Evolutionary conservation across 1,139 yeast species (phyloP), one percentile per base, ranked within the genome.

Genomic region (Ogataea hybrid): DNA sequence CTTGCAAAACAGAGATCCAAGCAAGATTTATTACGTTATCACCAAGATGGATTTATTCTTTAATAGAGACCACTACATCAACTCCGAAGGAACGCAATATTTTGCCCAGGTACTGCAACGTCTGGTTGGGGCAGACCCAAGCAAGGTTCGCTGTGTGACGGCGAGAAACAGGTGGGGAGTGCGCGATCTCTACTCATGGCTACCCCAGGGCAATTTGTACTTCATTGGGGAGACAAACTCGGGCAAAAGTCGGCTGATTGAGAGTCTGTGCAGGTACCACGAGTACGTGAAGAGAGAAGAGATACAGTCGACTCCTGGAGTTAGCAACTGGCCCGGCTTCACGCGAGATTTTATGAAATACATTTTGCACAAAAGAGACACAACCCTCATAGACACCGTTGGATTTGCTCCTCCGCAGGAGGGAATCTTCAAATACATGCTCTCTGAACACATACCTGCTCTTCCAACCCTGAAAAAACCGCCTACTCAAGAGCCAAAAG

Each of bases 231-330:
- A 73, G 49, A 79, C 86, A 8, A 87, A 87, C 56, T 71, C 79
- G 12, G 97, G 97, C 1, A 88, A 88, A 59, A 79, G 94, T 1
- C 70, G 84, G 1, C 57, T 88, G 22, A 70, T 83, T 3, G 76
- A 72, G 51, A 58, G 76, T n/a, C 52, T 82, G 25, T 9, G 22
- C 7, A 11, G 15, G n/a, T 7, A 17, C 17, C 22, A 21, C 11
- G 14, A 29, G 3, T 9, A 21, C 21, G 15, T 20, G n/a, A 14
- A 23, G 10, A 32, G 23, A 23, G 35, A 22, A 15, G 9, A 12
- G 5, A 9, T 32, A 5, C 14, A 15, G 3, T 6, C 14, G 2
- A 23, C 14, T 10, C 35, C 35, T 11, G 32, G 22, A 7, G 9
- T 20, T 20, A 27, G 25, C 25, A 9, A 27, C 31, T 18, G 16